Conservation (phyloP, 2,329 filamentous ascomycete species). For the Beauveria rudraprayagi region DNA sequence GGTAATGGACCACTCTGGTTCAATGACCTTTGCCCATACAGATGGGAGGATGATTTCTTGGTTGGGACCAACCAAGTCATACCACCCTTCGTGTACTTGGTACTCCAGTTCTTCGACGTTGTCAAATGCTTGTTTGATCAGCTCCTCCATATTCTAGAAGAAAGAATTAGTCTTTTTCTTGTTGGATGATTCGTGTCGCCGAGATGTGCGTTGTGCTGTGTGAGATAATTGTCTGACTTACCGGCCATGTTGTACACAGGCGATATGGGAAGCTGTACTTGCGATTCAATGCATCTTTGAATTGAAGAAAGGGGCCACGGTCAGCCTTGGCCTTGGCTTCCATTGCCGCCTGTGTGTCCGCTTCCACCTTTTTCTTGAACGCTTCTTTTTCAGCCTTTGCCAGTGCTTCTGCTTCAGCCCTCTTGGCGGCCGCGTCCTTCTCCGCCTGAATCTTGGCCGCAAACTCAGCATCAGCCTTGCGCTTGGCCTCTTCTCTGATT, state of each 20-base stretch:
- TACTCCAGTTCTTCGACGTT: constrained; percentile 70
- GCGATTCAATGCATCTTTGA: constrained; percentile 84
- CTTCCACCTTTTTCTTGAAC: constrained; percentile 41
- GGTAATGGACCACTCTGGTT: constrained; percentile 56
- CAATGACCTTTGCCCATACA: constrained; percentile 73
- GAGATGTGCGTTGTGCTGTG: background rate
- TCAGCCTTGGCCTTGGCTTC: constrained; percentile 41
- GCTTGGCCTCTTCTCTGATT: constrained; percentile 31
- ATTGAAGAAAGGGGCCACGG: constrained; percentile 67
- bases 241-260: constrained; percentile 74
- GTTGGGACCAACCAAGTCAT: constrained; percentile 70
- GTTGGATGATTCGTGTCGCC: background rate
- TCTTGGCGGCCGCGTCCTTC: constrained; percentile 16
- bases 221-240: constrained; percentile 35
- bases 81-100: constrained; percentile 70
- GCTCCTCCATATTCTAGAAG: constrained; percentile 69
- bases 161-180: background rate
- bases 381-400: constrained; percentile 30
- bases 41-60: constrained; percentile 72
- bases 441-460: constrained; percentile 21
- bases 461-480: constrained; percentile 28
- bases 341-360: constrained; percentile 43
- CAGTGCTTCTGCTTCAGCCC: constrained; percentile 28
- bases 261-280: constrained; percentile 92
- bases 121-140: constrained; percentile 76